Base-by-base conservation (phyloP, 1,284 basidiomycete genomes). In the Athelia psychrophila region DNA sequence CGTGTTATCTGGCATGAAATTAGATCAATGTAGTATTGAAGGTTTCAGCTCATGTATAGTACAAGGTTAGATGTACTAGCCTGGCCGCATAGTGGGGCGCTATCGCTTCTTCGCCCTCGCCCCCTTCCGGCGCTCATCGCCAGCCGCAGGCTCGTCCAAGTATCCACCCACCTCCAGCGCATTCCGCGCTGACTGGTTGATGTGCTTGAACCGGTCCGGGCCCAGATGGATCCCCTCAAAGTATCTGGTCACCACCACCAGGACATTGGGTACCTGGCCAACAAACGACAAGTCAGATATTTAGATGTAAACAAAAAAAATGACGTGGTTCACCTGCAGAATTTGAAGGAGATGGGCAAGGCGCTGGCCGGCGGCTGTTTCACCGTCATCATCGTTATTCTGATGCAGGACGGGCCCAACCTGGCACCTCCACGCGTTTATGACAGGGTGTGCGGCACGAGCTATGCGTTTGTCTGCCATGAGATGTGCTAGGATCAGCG, bases 371-470 rank as follows among this genome's bases (percentile, higher is more conserved):
- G 95, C 95, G 1, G 93, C 93, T 0, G 87, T 86, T 70, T 98
- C 95, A 1, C 93, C 92, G 56, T 97, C 91, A 56, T 98, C 95
- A 56, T 95, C 92, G 56, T 95, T 95, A 64, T 97, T 95, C 79
- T 92, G 88, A 62, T 92, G 86, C 23, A 91, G 68, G 2, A 84
- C 66, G 47, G 67, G 77, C 47, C 84, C 83, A 2, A 84, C 77
- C 60, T 83, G 80, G 72, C 88, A 91, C 56, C 88, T 76, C 88
- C 89, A 96, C 33, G 93, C 92, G 60, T 93, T 89, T 49, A 96
- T 95, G 33, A 90, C 80, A 4, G 93, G 93, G 72, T 95, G 93
- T 0, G 92, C 84, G 0, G 93, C 93, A 22, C 89, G 79, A 27
- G 87, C 74, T 64, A 90, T 84, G 44, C 81, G 79, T 50, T 83